These are phyloP conservation scores for Pseudogymnoascus sp. DNA, from an alignment of 2,329 filamentous ascomycete genomes.

Conservation along the genomic window DNA sequence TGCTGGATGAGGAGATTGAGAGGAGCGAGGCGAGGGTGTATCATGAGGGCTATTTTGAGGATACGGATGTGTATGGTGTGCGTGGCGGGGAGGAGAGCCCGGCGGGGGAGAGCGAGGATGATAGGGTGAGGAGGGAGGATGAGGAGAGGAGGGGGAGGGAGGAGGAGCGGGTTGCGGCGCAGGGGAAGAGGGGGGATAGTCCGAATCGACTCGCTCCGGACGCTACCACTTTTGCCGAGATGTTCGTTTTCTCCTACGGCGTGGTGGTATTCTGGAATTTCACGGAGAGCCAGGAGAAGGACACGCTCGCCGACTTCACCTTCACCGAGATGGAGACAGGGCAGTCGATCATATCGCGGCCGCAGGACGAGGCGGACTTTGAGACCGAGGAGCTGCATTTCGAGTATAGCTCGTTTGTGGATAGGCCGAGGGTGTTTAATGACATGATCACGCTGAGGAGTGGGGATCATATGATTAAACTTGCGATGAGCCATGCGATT, in stretches of 20 bases:
- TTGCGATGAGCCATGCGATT: slow-evolving; percentile 95
- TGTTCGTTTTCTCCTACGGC: slow-evolving; percentile 96
- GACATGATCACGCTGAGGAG: slow-evolving; percentile 98
- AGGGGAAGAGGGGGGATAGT: slow-evolving; percentile 37
- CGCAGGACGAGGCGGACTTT: slow-evolving; percentile 80
- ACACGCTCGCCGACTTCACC: slow-evolving; percentile 87
- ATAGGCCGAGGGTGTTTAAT: slow-evolving; percentile 88
- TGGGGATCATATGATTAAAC: slow-evolving; percentile 96
- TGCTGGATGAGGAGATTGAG: slow-evolving; percentile 93
- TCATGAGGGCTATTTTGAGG: slow-evolving; percentile 83
- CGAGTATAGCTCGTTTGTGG: slow-evolving; percentile 81
- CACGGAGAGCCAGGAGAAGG: slow-evolving; percentile 89
- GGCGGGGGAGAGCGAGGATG: slow-evolving; percentile 32
- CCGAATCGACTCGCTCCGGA: slow-evolving; percentile 57
- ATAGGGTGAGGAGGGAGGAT: slow-evolving; percentile 23
- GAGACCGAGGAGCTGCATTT: slow-evolving; percentile 99
- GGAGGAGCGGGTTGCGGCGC: slow-evolving; percentile 26
- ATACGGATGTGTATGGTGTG: slow-evolving; percentile 50
- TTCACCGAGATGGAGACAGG: slow-evolving; percentile 66
- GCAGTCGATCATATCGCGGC: slow-evolving; percentile 63
- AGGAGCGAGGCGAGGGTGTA: slow-evolving; percentile 83
- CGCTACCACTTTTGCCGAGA: slow-evolving; percentile 76
- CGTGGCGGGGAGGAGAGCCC: slow-evolving; percentile 36
- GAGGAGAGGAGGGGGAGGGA: slow-evolving; percentile 29
- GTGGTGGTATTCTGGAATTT: slow-evolving; percentile 99